Conservation (phyloP, 257 asterid genomes). For the Solanum pinnatisectum region DNA sequence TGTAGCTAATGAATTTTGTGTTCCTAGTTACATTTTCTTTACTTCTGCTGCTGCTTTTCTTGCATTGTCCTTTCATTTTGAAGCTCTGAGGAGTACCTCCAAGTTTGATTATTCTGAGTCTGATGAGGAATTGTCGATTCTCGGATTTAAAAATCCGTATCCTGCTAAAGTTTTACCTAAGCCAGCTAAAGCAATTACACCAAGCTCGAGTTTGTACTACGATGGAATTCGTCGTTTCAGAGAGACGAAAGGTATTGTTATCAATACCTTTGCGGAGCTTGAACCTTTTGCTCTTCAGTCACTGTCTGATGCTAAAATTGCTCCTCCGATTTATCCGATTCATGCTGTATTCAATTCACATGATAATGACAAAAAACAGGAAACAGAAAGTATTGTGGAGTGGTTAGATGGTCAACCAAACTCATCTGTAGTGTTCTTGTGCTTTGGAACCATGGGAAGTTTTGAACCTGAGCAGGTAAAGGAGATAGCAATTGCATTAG, state of each 20-base stretch:
- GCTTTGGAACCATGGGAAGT: slow-evolving; percentile 23
- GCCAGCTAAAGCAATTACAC: neutral
- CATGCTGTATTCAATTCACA: slow-evolving; percentile 23
- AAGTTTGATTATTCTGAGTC: neutral
- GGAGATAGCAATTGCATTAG: slow-evolving; percentile 18
- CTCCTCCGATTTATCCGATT: slow-evolving; percentile 27
- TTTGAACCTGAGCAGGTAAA: slow-evolving; percentile 12
- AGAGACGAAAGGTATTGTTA: slow-evolving; percentile 24
- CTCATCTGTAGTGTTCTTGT: slow-evolving; percentile 17
- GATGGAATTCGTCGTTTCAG: neutral
- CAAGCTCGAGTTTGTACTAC: neutral
- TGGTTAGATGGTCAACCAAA: slow-evolving; percentile 13
- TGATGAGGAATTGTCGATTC: neutral
- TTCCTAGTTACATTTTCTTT: slow-evolving; percentile 1
- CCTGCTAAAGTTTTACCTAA: slow-evolving; percentile 23
- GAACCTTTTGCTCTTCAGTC: slow-evolving; percentile 24
- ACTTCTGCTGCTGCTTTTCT: slow-evolving; percentile 2
- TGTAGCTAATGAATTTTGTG: slow-evolving; percentile 6
- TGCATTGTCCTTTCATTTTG: neutral
- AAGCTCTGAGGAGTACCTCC: neutral
- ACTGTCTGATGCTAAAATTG: neutral
- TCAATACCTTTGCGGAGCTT: slow-evolving; percentile 41
- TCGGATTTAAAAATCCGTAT: slow-evolving; percentile 12
- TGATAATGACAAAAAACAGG: neutral
- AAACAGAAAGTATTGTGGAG: neutral